Evolutionary conservation across 2,329 filamentous ascomycete genomes (phyloP), one percentile per base, ranked within the genome.

Genomic region (Hymenoscyphus infarciens): DNA sequence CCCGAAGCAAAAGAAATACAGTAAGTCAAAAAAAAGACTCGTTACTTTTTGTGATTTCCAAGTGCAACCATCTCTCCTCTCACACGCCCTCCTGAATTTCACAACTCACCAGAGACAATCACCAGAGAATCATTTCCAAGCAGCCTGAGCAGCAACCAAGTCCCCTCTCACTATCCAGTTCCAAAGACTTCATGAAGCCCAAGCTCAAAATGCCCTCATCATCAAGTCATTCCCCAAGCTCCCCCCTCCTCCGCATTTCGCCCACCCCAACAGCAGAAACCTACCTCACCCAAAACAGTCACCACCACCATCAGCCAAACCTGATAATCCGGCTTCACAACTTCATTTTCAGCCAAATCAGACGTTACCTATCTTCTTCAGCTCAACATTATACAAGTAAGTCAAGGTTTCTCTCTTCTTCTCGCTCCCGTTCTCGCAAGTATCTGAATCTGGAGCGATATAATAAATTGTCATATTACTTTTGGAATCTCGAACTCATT

Each of bases 201-300:
- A 38, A 16, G 13, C 19, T 19, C 19, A 49, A 31, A 39, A 19
- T 59, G 45, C 45, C 45, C 45, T 45, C 42, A 19, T 22, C 42
- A n/a, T 45, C 42, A 8, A 45, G 11, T 8, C 45, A 19, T 11
- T 49, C 45, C 45, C n/a, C 45, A 49, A 49, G 45, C n/a, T 49
- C 45, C 33, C 31, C 16, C 45, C 35, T 53, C 25, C 39, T 35
- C 59, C 62, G 57, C 56, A 33, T 29, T n/a, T 35, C 60, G 52
- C 57, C 60, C 63, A 69, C 56, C 33, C 54, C 16, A 60, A 58
- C 42, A 57, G 45, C 60, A 63, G 68, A 31, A 66, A 63, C 42
- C 52, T 69, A 68, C 65, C 74, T 83, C 31, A 75, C 75, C 38
- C 81, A 79, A 10, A 79, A 76, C 68, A 73, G 73, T 56, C 80